These are phyloP conservation scores for Coix lacrymajobi DNA, from an alignment of 176 grass and related monocot species.

Conservation along the genomic window DNA sequence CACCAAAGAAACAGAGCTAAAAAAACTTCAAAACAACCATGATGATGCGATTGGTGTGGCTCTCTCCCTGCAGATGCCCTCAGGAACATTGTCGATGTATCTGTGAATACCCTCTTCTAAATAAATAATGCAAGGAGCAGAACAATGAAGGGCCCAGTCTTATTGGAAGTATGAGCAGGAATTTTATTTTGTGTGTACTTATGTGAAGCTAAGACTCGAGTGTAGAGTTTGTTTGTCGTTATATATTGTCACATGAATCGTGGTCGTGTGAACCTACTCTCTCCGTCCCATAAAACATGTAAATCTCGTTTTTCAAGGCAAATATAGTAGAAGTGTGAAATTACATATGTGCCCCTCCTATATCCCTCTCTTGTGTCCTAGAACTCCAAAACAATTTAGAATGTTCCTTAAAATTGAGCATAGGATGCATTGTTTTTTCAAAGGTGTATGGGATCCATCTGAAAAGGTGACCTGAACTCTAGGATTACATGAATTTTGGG, in stretches of 20 bases:
- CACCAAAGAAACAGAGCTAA: constrained; percentile 34
- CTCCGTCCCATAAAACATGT: too few relatives aligned
- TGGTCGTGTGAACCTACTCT: not conserved
- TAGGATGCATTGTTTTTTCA: too few relatives aligned
- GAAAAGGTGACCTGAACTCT: too few relatives aligned
- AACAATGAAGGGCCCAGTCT: not conserved
- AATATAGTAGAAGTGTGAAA: too few relatives aligned
- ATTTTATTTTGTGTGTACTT: not conserved
- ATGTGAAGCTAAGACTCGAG: not conserved
- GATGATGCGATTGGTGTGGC: not conserved
- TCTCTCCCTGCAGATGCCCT: not conserved
- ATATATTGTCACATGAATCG: not conserved
- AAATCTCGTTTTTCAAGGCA: too few relatives aligned
- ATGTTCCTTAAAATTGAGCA: too few relatives aligned
- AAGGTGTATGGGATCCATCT: too few relatives aligned
- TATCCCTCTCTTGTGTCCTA: too few relatives aligned
- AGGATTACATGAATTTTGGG: too few relatives aligned
- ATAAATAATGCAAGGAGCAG: too few relatives aligned
- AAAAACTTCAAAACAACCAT: not conserved
- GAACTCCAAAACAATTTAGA: too few relatives aligned
- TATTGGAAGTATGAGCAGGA: not conserved
- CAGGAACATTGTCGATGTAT: not conserved
- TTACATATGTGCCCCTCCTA: too few relatives aligned
- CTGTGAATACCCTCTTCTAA: not conserved
- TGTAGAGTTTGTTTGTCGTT: not conserved